Percentiles rank a stretch among this genome's conserved stretches.
These are phyloP conservation scores for Fusarium sp. DNA, from an alignment of 2,329 filamentous ascomycete genomes.

Conservation along the genomic window DNA sequence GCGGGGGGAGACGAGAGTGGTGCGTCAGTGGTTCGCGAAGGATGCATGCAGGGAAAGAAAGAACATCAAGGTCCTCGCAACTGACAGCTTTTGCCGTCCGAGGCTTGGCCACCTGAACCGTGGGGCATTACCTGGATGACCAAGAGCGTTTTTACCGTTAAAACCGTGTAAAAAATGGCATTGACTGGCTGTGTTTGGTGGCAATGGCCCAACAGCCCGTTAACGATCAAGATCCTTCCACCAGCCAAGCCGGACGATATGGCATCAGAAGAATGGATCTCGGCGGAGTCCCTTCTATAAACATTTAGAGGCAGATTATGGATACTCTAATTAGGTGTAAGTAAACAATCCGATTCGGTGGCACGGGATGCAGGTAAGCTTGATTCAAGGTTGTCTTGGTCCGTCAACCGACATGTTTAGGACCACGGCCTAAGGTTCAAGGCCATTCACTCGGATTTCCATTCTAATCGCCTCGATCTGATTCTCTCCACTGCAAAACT, in stretches of 20 bases:
- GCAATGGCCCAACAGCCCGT: slow-evolving; percentile 3
- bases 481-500: slow-evolving; percentile 6
- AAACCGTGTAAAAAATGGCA: neutral
- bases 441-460: neutral
- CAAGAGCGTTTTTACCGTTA: neutral
- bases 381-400: slow-evolving; percentile 15
- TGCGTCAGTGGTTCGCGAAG: neutral
- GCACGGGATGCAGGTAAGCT: slow-evolving; percentile 7
- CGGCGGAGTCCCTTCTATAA: neutral
- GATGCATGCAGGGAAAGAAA: no score
- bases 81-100: neutral
- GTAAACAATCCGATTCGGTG: slow-evolving; percentile 17
- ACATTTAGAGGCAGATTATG: neutral
- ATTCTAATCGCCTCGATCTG: neutral
- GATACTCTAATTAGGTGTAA: slow-evolving; percentile 1
- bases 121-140: slow-evolving; percentile 28
- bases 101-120: slow-evolving; percentile 4
- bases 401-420: neutral
- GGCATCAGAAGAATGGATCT: slow-evolving; percentile 9
- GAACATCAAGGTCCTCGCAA: slow-evolving; percentile 38
- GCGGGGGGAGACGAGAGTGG: slow-evolving; percentile 18
- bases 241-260: neutral
- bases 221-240: neutral
- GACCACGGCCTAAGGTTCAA: neutral
- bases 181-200: neutral